These are phyloP conservation scores for Boletus semigastroideus DNA, from an alignment of 1,284 basidiomycete species.

Conservation along the genomic window DNA sequence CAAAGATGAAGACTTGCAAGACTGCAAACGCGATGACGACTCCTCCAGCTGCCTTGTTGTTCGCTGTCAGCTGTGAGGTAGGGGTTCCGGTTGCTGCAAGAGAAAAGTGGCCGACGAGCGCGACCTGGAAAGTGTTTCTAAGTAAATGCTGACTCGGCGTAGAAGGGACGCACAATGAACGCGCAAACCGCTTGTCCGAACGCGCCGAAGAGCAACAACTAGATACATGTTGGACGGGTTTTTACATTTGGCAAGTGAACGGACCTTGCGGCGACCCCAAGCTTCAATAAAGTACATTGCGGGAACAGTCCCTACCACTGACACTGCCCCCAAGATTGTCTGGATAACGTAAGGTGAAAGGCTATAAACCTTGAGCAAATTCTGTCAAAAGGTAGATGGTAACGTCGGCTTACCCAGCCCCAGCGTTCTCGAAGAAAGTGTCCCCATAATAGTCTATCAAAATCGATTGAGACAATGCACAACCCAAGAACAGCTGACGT, in stretches of 20 bases:
- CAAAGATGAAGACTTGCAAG: conserved; percentile 56
- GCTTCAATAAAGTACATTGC: conserved; percentile 65
- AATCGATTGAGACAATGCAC: background rate
- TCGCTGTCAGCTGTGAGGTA: conserved; percentile 38
- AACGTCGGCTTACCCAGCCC: conserved; percentile 47
- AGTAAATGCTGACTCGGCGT: conserved; percentile 1
- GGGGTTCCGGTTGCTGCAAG: conserved; percentile 47
- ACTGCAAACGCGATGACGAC: conserved; percentile 61
- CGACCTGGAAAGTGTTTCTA: conserved; percentile 43
- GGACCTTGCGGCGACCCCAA: conserved; percentile 61
- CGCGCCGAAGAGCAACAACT: conserved; percentile 70
- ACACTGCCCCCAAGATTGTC: conserved; percentile 67
- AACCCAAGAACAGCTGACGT: conserved; percentile 18
- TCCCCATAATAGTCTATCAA: conserved; percentile 73
- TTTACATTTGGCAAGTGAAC: conserved; percentile 5
- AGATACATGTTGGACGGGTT: conserved; percentile 1
- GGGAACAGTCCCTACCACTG: conserved; percentile 64
- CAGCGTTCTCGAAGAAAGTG: conserved; percentile 78
- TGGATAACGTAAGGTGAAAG: conserved; percentile 74
- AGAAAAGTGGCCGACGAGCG: conserved; percentile 68
- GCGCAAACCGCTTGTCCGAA: conserved; percentile 61
- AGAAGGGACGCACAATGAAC: conserved; percentile 47
- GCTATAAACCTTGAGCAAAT: conserved; percentile 28
- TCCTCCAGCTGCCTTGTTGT: conserved; percentile 47
- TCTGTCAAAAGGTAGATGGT: background rate